These are phyloP conservation scores for Auriscalpium vulgare DNA, from an alignment of 768 basidiomycete genomes.

Conservation along the genomic window DNA sequence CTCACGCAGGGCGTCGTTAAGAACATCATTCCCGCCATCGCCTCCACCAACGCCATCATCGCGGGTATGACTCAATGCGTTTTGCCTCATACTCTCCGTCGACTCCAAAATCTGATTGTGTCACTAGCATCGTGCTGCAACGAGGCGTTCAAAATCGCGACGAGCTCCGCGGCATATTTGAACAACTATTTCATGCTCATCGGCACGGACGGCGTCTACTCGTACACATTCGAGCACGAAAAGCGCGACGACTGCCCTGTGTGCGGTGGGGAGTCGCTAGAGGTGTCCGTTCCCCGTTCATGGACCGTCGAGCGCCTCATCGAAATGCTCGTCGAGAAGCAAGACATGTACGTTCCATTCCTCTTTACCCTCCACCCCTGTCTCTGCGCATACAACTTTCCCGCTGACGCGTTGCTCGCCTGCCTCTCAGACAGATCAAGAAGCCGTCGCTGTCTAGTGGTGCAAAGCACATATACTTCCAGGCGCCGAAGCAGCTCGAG, in stretches of 20 bases:
- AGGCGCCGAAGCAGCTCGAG: constrained; percentile 89
- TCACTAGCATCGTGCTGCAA: constrained; percentile 87
- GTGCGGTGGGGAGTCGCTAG: constrained; percentile 85
- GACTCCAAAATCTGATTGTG: no score
- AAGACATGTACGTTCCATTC: constrained; percentile 68
- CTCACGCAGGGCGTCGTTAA: constrained; percentile 98
- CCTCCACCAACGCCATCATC: constrained; percentile 97
- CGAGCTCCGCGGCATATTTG: constrained; percentile 86
- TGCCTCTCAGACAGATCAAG: constrained; percentile 76
- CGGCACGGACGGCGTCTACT: constrained; percentile 93
- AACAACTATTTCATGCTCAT: constrained; percentile 99
- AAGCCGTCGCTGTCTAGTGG: constrained; percentile 84
- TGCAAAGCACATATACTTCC: constrained; percentile 78
- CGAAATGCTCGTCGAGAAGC: constrained; percentile 78
- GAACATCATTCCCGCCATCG: constrained; percentile 98
- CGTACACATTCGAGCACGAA: constrained; percentile 95
- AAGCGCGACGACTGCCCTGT: constrained; percentile 91
- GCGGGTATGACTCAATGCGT: constrained; percentile 48
- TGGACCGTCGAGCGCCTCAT: constrained; percentile 83
- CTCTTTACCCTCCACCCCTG: not conserved
- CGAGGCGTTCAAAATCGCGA: constrained; percentile 98
- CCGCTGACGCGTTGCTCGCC: no score
- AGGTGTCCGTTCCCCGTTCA: constrained; percentile 60
- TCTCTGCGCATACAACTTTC: not conserved
- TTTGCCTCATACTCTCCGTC: not conserved